Evolutionary conservation across 495 filamentous ascomycete species (phyloP).

Genomic region (Daldinia vernicosa): DNA sequence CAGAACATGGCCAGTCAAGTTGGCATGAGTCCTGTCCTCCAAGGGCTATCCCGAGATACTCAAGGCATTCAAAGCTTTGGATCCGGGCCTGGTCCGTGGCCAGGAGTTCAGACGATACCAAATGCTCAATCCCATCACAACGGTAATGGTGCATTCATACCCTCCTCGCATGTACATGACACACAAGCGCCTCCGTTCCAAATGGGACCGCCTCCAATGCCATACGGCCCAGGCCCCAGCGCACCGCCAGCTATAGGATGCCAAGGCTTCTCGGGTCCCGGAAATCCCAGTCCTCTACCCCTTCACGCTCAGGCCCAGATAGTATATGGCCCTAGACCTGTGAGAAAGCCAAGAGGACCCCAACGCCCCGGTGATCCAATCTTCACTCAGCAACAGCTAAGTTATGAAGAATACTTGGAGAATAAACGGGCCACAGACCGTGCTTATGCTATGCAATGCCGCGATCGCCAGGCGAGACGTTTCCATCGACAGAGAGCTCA

Average conservation of each 20-base stretch:
- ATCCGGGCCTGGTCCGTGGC: neutral
- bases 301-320: slow-evolving; percentile 32
- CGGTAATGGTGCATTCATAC: neutral
- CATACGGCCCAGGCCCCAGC: neutral
- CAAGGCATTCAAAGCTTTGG: neutral
- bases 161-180: neutral
- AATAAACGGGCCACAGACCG: slow-evolving; percentile 52
- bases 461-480: slow-evolving; percentile 54
- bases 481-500: slow-evolving; percentile 43
- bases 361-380: slow-evolving; percentile 26
- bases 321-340: slow-evolving; percentile 41
- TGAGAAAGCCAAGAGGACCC: slow-evolving; percentile 37
- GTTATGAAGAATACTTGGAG: slow-evolving; percentile 57
- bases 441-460: slow-evolving; percentile 52
- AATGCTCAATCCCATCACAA: neutral
- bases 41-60: neutral
- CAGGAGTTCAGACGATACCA: neutral
- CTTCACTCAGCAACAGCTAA: slow-evolving; percentile 44
- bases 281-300: neutral
- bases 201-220: neutral
- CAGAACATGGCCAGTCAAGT: neutral
- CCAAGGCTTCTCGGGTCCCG: neutral
- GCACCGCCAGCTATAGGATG: neutral
- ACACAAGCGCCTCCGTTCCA: neutral
- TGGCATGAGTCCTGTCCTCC: neutral